Conservation (phyloP, 1,284 basidiomycete genomes). For the Caloboletus firmus region DNA sequence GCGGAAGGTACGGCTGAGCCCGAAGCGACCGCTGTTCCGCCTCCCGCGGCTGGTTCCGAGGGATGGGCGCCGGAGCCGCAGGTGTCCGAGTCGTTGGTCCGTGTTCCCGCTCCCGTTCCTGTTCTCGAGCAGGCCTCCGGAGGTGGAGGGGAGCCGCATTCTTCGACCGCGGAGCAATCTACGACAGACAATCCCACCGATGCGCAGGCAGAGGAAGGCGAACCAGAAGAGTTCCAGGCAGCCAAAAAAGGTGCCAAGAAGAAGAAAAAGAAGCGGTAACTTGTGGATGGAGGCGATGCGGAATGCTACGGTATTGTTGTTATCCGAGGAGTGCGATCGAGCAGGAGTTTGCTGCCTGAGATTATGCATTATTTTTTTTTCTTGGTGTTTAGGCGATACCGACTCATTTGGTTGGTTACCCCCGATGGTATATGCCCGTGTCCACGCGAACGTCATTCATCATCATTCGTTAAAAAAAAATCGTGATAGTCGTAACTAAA, state of each 20-base stretch:
- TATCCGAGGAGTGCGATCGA: slow-evolving; percentile 6
- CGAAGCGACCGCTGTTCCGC: not conserved
- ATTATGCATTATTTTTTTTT: not conserved
- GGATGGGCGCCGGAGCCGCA: not conserved
- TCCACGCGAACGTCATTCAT: not conserved
- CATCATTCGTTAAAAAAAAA: not conserved
- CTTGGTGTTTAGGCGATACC: slow-evolving; percentile 4
- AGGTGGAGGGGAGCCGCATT: slow-evolving; percentile 2
- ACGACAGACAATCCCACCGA: slow-evolving; percentile 23
- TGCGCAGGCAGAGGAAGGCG: slow-evolving; percentile 14
- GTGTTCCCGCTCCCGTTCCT: not conserved
- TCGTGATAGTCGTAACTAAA: slow-evolving; percentile 6
- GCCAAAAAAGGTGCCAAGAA: not conserved
- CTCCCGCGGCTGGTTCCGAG: not conserved
- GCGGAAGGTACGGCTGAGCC: not conserved
- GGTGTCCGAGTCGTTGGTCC: not conserved
- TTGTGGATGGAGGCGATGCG: not conserved
- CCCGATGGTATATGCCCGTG: not conserved
- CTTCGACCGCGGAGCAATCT: slow-evolving; percentile 8
- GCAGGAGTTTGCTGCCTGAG: not conserved
- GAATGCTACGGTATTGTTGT: not conserved
- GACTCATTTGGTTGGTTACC: slow-evolving; percentile 4
- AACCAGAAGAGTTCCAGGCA: not conserved
- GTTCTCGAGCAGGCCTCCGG: not conserved
- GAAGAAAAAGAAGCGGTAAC: slow-evolving; percentile 28